Evolutionary conservation across 345 rosid genomes (phyloP), one percentile per base, ranked within the genome.

Genomic region (Bruguiera parviflora): DNA sequence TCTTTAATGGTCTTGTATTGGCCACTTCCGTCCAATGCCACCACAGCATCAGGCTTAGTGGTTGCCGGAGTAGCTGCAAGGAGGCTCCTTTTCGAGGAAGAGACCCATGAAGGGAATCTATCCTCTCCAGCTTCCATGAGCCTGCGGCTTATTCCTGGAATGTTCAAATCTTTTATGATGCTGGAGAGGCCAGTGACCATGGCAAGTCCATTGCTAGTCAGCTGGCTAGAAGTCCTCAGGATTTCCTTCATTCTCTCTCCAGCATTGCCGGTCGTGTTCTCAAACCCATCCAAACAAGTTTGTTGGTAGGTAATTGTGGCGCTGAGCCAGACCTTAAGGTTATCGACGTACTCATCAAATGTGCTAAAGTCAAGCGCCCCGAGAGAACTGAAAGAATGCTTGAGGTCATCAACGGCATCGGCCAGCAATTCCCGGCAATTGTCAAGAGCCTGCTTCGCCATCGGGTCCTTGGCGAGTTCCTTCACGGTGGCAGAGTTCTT

Each of bases 11-110:
- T 85, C 63, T 70, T 86, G 63, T 67, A 89, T 39, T 91, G 84
- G 2, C 95, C 96, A 59, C 83, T 88, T 52, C 91, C 92, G 37
- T 91, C 97, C 74, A 79, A 64, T 55, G 96, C 96, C 27, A 91
- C 95, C 1, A 80, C 71, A 0, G 78, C 79, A 49, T 91, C 76
- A 21, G 95, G 71, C 64, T 79, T 84, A 10, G 86, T 53, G 0
- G 63, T 61, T 0, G 71, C 66, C 0, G 77, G 63, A 29, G 71
- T 67, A 3, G 59, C 76, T 0, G 21, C 67, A n/a, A 89, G 83
- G 46, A 87, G 83, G 20, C 49, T 61, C n/a, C 88, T 68, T 46
- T 72, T 78, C 16, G 66, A 74, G 1, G 66, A 67, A 20, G 64
- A 10, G 21, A 85, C 74, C 96, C 97, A 90, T 1, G 79, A 19